Evolutionary conservation across 768 basidiomycete species (phyloP).

Genomic region (Amanita pseudoporphyria): DNA sequence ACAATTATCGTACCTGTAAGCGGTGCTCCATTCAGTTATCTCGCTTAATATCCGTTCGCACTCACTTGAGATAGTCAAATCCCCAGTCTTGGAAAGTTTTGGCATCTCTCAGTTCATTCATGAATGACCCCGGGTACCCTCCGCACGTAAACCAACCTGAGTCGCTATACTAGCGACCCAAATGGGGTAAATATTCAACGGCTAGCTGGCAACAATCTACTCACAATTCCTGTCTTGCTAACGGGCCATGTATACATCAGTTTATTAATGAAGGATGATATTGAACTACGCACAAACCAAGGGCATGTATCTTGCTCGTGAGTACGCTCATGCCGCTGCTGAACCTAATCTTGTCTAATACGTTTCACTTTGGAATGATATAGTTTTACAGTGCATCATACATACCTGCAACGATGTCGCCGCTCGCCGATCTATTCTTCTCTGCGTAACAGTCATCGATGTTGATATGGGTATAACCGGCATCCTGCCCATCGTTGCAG

Average conservation of each 20-base stretch:
- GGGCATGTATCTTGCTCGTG: conserved; percentile 43
- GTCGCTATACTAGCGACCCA: conserved; percentile 5
- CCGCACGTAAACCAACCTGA: conserved; percentile 59
- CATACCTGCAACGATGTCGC: conserved; percentile 46
- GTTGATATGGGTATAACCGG: conserved; percentile 51
- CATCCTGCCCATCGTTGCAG: conserved; percentile 26
- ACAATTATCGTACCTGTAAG: conserved; percentile 42
- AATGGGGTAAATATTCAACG: not conserved
- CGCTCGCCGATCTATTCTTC: conserved; percentile 36
- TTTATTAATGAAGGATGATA: not conserved
- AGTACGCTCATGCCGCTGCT: conserved; percentile 46
- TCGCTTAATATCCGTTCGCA: not conserved
- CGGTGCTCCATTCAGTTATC: not conserved
- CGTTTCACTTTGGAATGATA: not conserved
- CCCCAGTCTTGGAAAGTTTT: conserved; percentile 55
- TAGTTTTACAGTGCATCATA: not conserved
- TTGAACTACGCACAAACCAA: conserved; percentile 38
- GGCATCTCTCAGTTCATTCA: conserved; percentile 48
- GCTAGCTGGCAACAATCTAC: conserved; percentile 7
- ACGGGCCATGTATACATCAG: not conserved
- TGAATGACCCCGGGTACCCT: conserved; percentile 54
- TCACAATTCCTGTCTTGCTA: conserved; percentile 34
- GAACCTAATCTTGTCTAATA: conserved; percentile 42
- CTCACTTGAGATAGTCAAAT: conserved; percentile 58
- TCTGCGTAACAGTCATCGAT: conserved; percentile 61